Evolutionary conservation across 2,329 filamentous ascomycete genomes (phyloP), one percentile per base, ranked within the genome.

Genomic region (Geosmithia morbida): DNA sequence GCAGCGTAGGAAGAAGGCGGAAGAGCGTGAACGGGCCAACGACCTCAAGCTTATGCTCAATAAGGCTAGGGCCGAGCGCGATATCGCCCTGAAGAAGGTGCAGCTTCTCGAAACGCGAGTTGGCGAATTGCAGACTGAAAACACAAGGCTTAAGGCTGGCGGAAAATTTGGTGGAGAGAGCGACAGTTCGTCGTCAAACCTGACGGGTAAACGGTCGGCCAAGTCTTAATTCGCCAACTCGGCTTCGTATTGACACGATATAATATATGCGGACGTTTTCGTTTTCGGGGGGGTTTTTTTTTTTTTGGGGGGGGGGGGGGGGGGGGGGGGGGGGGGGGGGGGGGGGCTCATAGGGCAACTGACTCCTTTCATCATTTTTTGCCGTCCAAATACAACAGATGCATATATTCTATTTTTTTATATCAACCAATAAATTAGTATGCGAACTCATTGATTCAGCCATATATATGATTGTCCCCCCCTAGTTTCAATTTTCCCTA

Each of bases 71-170:
- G 65, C 69, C 0, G 76, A 78, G 59, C 63, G 70, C 37, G 74
- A 79, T 41, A 57, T 76, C 14, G 72, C 73, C 17, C 58, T 64
- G 42, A 68, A 70, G 52, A 69, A 80, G 61, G 64, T 72, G 19
- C 70, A 77, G 47, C 64, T 77, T 20, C 61, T 81, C n/a, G 69
- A 67, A 50, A 62, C 60, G 13, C 71, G 76, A 55, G 68, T 79
- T 1, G 74, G 75, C 7, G 70, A 77, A 54, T 59, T 81, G 43
- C 77, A 81, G 63, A 62, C 65, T 1, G 71, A 81, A 61, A 81
- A 81, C 53, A 81, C 77, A 2, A 66, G 66, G 63, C 63, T 81
- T 2, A 74, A 73, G 1, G 74, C 73, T 7, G 66, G 64, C 52
- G 53, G 80, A 26, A 26, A 26, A 5, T 16, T 43, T 17, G 20